Evolutionary conservation across 2,329 filamentous ascomycete genomes (phyloP).

Genomic region (Monosporascus sp.): DNA sequence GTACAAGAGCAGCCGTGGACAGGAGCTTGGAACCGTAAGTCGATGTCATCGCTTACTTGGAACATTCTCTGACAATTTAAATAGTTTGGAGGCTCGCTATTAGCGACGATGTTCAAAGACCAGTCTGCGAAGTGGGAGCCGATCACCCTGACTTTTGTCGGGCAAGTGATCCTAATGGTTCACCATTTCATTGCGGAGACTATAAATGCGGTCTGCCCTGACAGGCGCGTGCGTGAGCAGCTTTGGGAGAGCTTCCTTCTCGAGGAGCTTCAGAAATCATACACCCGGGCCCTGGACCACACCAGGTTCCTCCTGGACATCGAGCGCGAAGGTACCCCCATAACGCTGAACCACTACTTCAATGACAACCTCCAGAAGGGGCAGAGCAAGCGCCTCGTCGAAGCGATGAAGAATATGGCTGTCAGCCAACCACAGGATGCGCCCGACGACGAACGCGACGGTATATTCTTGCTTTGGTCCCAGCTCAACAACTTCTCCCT

Average conservation of each 20-base stretch:
- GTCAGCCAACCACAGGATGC: constrained; percentile 12
- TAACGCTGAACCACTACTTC: constrained; percentile 49
- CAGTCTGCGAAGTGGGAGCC: constrained; percentile 44
- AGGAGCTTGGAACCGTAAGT: constrained; percentile 37
- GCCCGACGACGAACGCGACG: constrained; percentile 9
- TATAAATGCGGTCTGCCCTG: constrained; percentile 35
- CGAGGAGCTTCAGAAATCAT: constrained; percentile 36
- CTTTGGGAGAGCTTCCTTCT: constrained; percentile 34
- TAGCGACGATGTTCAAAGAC: constrained; percentile 38
- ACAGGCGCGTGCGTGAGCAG: constrained; percentile 32
- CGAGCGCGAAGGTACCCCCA: constrained; percentile 37
- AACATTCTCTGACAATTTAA: not conserved
- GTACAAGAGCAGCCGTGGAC: constrained; percentile 35
- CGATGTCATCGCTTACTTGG: not conserved
- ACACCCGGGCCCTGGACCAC: constrained; percentile 38
- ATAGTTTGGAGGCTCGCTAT: constrained; percentile 21
- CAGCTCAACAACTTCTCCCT: constrained; percentile 16
- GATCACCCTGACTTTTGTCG: constrained; percentile 40
- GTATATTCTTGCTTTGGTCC: constrained; percentile 16
- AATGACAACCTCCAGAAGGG: constrained; percentile 27
- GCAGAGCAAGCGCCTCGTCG: constrained; percentile 17
- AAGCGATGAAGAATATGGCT: constrained; percentile 7
- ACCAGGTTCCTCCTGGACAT: constrained; percentile 42
- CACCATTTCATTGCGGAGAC: constrained; percentile 39
- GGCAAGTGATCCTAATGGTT: constrained; percentile 35